phyloP scores from a whole-genome alignment of 257 asterid species.

The Scutellaria barbata region DNA sequence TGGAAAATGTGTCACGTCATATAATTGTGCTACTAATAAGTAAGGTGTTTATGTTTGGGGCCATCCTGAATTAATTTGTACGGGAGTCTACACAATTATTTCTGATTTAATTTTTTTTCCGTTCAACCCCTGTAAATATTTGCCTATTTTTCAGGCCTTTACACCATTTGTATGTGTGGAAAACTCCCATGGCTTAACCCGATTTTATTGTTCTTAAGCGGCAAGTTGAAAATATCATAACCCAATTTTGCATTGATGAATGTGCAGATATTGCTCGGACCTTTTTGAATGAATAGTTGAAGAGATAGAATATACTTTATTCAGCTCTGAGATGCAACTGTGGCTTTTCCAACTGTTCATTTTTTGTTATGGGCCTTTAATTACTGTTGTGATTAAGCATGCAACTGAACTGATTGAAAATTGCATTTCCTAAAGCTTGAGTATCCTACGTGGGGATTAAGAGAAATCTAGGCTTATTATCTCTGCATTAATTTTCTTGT shows the following conservation, averaged over 20 bases:
- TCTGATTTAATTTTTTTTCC: neutral
- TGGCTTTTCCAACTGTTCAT: neutral
- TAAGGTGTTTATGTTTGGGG: constrained; percentile 1
- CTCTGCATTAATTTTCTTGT: neutral
- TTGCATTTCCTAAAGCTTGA: neutral
- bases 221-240: constrained; percentile 2
- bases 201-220: neutral
- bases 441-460: neutral
- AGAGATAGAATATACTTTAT: constrained; percentile 1
- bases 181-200: constrained; percentile 4
- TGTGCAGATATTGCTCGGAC: neutral
- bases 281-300: neutral
- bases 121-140: neutral
- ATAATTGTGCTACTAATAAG: neutral
- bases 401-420: constrained; percentile 3
- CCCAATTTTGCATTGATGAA: neutral
- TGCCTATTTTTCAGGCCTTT: neutral
- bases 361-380: neutral
- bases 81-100: neutral
- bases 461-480: constrained; percentile 7
- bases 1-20: constrained; percentile 3
- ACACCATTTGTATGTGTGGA: neutral
- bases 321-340: constrained; percentile 20
- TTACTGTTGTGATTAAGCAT: neutral
- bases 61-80: constrained; percentile 11